Evolutionary conservation across 2,329 filamentous ascomycete species (phyloP).

Genomic region (Aspergillus niger): DNA sequence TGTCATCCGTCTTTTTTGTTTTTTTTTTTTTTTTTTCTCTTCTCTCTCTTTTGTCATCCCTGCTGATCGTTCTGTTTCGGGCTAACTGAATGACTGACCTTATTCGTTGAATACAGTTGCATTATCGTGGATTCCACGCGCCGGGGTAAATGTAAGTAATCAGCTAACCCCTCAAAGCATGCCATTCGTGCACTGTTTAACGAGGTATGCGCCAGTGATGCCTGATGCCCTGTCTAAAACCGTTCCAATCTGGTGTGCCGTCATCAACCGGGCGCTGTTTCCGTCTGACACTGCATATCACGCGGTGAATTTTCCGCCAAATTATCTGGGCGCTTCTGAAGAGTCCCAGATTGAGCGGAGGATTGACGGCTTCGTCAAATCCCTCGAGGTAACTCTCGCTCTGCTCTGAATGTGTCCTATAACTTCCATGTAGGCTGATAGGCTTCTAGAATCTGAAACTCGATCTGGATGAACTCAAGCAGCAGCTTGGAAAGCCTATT

Average conservation of each 20-base stretch:
- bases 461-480: constrained; percentile 57
- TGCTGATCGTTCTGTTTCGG: constrained; percentile 2
- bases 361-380: constrained; percentile 58
- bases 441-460: constrained; percentile 60
- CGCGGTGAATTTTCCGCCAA: constrained; percentile 68
- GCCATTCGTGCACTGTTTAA: constrained; percentile 22
- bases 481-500: constrained; percentile 69
- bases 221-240: constrained; percentile 94
- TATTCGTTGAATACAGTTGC: constrained; percentile 34
- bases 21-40: too few relatives aligned
- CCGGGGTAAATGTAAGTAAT: constrained; percentile 72
- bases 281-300: constrained; percentile 55
- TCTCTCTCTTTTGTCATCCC: background rate
- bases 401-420: background rate
- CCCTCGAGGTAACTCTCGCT: constrained; percentile 46
- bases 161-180: background rate
- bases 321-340: constrained; percentile 72
- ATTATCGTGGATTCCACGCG: constrained; percentile 93
- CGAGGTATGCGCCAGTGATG: constrained; percentile 60
- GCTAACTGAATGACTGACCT: constrained; percentile 18
- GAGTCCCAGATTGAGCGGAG: constrained; percentile 72
- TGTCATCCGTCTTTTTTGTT: background rate
- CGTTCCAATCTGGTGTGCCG: constrained; percentile 87
- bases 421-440: constrained; percentile 10
- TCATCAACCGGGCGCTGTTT: constrained; percentile 79